phyloP scores from a whole-genome alignment of 371 early-diverging fungal genomes.

The Apophysomyces variabilis region DNA sequence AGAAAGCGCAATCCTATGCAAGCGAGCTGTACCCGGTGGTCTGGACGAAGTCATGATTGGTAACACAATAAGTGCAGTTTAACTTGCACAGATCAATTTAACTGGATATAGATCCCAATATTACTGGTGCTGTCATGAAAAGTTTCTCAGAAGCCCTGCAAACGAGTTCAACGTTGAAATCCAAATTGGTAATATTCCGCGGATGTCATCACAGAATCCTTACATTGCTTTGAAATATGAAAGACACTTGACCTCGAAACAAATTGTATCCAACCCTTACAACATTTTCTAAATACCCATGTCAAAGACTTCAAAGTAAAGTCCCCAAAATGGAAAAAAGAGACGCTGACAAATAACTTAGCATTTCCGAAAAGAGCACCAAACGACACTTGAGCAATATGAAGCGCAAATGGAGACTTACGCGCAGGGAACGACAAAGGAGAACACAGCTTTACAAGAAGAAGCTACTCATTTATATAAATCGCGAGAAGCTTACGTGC shows the following conservation, averaged over 20 bases:
- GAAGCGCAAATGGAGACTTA: conserved; percentile 68
- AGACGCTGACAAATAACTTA: conserved; percentile 14
- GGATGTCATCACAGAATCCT: conserved; percentile 14
- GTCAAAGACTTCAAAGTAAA: conserved; percentile 35
- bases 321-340: too few species aligned
- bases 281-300: conserved; percentile 62
- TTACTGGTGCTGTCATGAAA: conserved; percentile 51
- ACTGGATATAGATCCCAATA: conserved; percentile 48
- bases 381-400: conserved; percentile 65
- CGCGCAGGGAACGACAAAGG: conserved; percentile 66
- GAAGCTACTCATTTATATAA: conserved; percentile 74
- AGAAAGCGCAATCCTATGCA: conserved; percentile 30
- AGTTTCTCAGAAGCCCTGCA: conserved; percentile 61
- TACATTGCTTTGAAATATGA: conserved; percentile 29
- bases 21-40: conserved; percentile 28
- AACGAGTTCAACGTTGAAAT: conserved; percentile 57
- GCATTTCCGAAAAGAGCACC: conserved; percentile 62
- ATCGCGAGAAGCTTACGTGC: conserved; percentile 66
- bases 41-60: conserved; percentile 48
- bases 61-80: conserved; percentile 15
- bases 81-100: conserved; percentile 43
- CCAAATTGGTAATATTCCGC: conserved; percentile 52
- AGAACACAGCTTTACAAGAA: conserved; percentile 68
- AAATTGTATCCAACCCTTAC: conserved; percentile 54
- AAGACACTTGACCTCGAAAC: conserved; percentile 62